Conservation (phyloP, 129 eudicot genomes). For the Escallonia rubra region DNA sequence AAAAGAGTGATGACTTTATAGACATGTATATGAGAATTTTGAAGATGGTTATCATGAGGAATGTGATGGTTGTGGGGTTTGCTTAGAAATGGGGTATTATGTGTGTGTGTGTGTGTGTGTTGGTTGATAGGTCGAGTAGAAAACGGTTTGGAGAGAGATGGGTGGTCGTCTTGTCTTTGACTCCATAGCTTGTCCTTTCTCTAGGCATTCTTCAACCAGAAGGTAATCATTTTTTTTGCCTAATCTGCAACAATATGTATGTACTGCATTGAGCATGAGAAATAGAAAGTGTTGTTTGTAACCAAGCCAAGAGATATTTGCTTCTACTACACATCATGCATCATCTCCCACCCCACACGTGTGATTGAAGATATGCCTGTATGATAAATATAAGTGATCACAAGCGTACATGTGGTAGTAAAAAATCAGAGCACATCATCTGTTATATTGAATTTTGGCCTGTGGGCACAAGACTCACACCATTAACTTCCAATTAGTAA, state of each 20-base stretch:
- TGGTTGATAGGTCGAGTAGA: conserved; percentile 52
- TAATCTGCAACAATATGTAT: background rate
- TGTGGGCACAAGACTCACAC: background rate
- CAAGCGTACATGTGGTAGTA: background rate
- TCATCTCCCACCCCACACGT: conserved; percentile 41
- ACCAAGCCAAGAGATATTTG: conserved; percentile 55
- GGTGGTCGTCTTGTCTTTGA: conserved; percentile 58
- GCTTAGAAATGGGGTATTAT: conserved; percentile 75
- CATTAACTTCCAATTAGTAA: background rate
- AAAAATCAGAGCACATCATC: background rate
- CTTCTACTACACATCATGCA: conserved; percentile 55
- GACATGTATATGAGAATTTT: conserved; percentile 19
- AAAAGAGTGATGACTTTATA: conserved; percentile 50
- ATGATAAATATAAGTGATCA: background rate
- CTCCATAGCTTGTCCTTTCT: conserved; percentile 43
- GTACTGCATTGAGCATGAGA: conserved; percentile 9
- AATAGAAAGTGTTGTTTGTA: conserved; percentile 29
- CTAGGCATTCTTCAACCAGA: conserved; percentile 36
- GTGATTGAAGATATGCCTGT: conserved; percentile 38
- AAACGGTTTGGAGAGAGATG: conserved; percentile 66
- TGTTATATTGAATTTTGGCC: too few species aligned
- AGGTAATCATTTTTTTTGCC: conserved; percentile 23
- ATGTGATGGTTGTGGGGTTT: conserved; percentile 69
- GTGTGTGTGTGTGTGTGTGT: conserved; percentile 13
- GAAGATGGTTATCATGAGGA: conserved; percentile 43